phyloP scores from a whole-genome alignment of 495 filamentous ascomycete genomes.

The Rhypophila decipiens region DNA sequence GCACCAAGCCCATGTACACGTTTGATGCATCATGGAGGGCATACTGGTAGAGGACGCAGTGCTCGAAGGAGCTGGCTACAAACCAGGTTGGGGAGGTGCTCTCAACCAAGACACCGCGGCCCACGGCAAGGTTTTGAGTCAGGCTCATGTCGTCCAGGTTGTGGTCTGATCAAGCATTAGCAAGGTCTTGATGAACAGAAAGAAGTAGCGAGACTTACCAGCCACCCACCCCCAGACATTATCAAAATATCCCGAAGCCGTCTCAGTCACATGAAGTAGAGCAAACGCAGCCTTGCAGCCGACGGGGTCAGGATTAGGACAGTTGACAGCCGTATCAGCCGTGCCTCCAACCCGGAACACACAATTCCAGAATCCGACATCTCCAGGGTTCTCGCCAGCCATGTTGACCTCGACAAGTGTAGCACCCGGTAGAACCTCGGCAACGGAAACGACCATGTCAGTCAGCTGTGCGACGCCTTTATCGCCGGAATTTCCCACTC shows the following conservation, averaged over 20 bases:
- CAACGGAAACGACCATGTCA: conserved; percentile 50
- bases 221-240: conserved; percentile 52
- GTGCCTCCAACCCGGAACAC: conserved; percentile 54
- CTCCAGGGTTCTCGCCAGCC: conserved; percentile 35
- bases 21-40: conserved; percentile 54
- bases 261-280: conserved; percentile 42
- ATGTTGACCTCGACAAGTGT: conserved; percentile 46
- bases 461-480: conserved; percentile 52
- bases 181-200: conserved; percentile 6
- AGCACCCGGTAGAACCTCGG: conserved; percentile 44
- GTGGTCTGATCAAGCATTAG: conserved; percentile 30
- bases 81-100: conserved; percentile 42
- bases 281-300: conserved; percentile 48
- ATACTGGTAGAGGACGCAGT: conserved; percentile 70
- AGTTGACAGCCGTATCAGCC: conserved; percentile 37
- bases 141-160: conserved; percentile 32
- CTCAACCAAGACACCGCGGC: conserved; percentile 46
- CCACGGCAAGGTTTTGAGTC: conserved; percentile 40
- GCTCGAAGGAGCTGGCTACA: conserved; percentile 65
- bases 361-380: conserved; percentile 52
- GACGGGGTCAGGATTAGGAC: conserved; percentile 21
- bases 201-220: conserved; percentile 1
- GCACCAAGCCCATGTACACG: conserved; percentile 60
- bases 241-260: conserved; percentile 48
- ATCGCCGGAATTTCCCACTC: conserved; percentile 48